Evolutionary conservation across 768 basidiomycete genomes (phyloP).

Genomic region (Russula virescens): DNA sequence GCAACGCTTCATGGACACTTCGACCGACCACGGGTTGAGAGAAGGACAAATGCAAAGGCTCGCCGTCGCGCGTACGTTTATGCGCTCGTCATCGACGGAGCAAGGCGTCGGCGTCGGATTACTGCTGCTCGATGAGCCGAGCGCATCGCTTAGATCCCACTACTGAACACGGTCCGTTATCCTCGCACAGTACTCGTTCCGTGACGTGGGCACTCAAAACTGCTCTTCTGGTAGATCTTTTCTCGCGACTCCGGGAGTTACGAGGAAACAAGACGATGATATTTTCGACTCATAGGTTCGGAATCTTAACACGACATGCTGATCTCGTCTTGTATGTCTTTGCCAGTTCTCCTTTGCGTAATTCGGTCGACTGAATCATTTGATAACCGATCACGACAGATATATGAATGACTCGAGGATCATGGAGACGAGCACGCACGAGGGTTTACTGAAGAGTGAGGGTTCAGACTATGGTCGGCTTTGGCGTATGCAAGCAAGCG

Average conservation of each 20-base stretch:
- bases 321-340: neutral
- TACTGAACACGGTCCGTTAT: slow-evolving; percentile 57
- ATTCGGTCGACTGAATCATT: neutral
- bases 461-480: slow-evolving; percentile 64
- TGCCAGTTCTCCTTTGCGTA: neutral
- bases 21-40: slow-evolving; percentile 35
- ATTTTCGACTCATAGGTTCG: too few relatives aligned
- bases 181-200: neutral
- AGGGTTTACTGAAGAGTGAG: slow-evolving; percentile 44
- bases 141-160: slow-evolving; percentile 69
- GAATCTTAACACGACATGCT: too few relatives aligned
- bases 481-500: slow-evolving; percentile 71
- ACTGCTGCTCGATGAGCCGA: slow-evolving; percentile 66
- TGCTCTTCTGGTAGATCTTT: slow-evolving; percentile 45
- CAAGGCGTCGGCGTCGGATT: slow-evolving; percentile 47
- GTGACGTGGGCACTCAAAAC: neutral
- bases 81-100: slow-evolving; percentile 49
- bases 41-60: slow-evolving; percentile 76
- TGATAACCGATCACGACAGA: slow-evolving; percentile 31
- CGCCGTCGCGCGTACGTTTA: slow-evolving; percentile 67
- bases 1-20: neutral
- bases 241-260: slow-evolving; percentile 47
- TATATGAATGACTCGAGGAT: slow-evolving; percentile 63
- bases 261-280: slow-evolving; percentile 73
- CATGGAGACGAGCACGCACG: slow-evolving; percentile 66